Evolutionary conservation across 1,284 basidiomycete genomes (phyloP), one percentile per base, ranked within the genome.

Genomic region (Rhodotorula sp.): DNA sequence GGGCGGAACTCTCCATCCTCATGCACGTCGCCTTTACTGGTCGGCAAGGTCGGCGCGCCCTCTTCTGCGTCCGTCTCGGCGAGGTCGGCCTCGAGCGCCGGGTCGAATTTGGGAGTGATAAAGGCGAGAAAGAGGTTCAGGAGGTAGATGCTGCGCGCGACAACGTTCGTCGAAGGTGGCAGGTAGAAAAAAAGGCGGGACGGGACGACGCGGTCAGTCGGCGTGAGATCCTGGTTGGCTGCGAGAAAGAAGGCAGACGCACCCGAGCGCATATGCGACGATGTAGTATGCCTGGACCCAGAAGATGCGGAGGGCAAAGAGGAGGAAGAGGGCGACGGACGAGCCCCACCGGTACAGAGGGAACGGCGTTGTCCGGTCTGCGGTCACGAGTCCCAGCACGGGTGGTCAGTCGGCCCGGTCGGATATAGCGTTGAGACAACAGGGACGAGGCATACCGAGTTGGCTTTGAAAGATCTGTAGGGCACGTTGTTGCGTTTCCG

Each of bases 51-150:
- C 0, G 84, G 79, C n/a, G 90, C 92, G 31, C 95, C 96, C 79
- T 93, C 95, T 80, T 98, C 96, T 26, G 97, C 91, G 79, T 98
- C 94, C 79, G 96, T 92, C 10, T 93, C 95, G 67, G 92, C 86
- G 5, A 97, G 85, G 82, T 99, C 97, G 58, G 91, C 91, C 77
- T 96, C 91, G 52, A 97, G 84, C 2, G 93, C 94, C 0, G 97
- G 96, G 83, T 99, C 97, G 82, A 99, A 99, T 81, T 90, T 92
- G 54, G 93, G 93, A 91, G 91, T 73, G 93, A 85, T 54, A 94
- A 87, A 68, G 21, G 83, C 82, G 61, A 84, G 81, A 80, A 84
- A 85, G 67, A 84, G 86, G 83, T 96, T 96, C 73, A 96, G 86
- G 75, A 97, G 88, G 84, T 96, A 97, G 79, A 97, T 97, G 54